Conservation (phyloP, 106 monocot species). For the Hemerocallis citrina region DNA sequence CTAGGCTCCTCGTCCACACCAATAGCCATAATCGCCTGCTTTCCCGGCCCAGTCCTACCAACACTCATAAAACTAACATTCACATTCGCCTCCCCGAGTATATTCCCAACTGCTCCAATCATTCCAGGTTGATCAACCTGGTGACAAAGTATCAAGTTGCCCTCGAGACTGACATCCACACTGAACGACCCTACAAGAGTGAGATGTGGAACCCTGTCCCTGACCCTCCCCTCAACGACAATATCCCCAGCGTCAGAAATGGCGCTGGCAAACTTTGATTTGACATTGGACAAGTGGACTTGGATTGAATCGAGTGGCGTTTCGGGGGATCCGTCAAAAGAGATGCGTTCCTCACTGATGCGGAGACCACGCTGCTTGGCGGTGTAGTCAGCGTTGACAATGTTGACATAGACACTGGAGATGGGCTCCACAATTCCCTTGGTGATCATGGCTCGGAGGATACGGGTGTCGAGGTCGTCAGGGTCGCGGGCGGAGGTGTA, state of each 20-base stretch:
- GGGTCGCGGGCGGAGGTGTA: constrained; percentile 66
- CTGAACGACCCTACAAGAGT: constrained; percentile 56
- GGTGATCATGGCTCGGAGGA: constrained; percentile 76
- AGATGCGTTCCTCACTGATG: constrained; percentile 61
- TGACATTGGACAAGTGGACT: constrained; percentile 50
- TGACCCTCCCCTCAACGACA: constrained; percentile 66
- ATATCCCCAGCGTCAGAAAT: constrained; percentile 57
- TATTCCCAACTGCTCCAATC: constrained; percentile 39
- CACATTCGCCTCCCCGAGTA: constrained; percentile 38
- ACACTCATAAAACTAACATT: constrained; percentile 85
- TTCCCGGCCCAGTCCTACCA: constrained; percentile 17
- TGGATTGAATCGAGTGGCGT: constrained; percentile 71
- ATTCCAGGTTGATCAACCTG: constrained; percentile 59
- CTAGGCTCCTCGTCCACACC: constrained; percentile 56
- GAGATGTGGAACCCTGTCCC: constrained; percentile 60
- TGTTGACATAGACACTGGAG: constrained; percentile 58
- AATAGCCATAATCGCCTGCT: constrained; percentile 60
- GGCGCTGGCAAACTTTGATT: constrained; percentile 73
- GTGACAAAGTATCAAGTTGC: constrained; percentile 51
- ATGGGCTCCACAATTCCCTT: constrained; percentile 86
- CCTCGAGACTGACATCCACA: constrained; percentile 79
- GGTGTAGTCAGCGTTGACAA: constrained; percentile 78
- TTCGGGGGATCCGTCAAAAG: constrained; percentile 39
- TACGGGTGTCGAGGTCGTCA: constrained; percentile 76
- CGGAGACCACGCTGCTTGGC: constrained; percentile 76